These are phyloP conservation scores for Euptelea pleiosperma DNA, from an alignment of 164 flowering plant species.

Conservation along the genomic window DNA sequence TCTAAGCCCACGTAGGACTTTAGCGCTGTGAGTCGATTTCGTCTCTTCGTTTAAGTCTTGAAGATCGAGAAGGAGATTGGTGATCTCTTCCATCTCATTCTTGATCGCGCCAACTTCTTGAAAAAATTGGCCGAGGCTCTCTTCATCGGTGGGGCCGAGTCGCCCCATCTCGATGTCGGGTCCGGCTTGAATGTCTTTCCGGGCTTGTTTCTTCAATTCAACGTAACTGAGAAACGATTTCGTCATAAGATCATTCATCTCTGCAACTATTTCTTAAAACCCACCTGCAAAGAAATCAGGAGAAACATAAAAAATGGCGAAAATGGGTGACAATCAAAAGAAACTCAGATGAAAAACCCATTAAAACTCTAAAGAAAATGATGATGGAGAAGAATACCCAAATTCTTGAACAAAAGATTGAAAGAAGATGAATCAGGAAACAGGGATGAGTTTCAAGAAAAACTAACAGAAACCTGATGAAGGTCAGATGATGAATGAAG, in stretches of 20 bases:
- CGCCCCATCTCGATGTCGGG: slow-evolving; percentile 38
- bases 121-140: slow-evolving; percentile 58
- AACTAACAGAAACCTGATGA: neutral
- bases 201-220: slow-evolving; percentile 79
- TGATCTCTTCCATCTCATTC: slow-evolving; percentile 58
- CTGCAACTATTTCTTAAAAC: slow-evolving; percentile 21
- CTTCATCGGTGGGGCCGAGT: slow-evolving; percentile 44
- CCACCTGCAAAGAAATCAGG: slow-evolving; percentile 16
- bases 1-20: slow-evolving; percentile 61
- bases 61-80: slow-evolving; percentile 52
- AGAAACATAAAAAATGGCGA: neutral
- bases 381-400: neutral
- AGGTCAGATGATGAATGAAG: no score
- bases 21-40: slow-evolving; percentile 57
- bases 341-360: neutral
- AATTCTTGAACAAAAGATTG: neutral
- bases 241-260: slow-evolving; percentile 94
- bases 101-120: slow-evolving; percentile 52
- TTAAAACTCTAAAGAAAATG: neutral
- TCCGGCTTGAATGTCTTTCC: slow-evolving; percentile 49
- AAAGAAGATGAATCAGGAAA: neutral
- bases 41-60: slow-evolving; percentile 57
- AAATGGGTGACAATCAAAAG: neutral
- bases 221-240: slow-evolving; percentile 76
- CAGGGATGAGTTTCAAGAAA: slow-evolving; percentile 3